Base-by-base conservation (phyloP, 2,329 filamentous ascomycete genomes). In the Phyllosticta capitalensis region DNA sequence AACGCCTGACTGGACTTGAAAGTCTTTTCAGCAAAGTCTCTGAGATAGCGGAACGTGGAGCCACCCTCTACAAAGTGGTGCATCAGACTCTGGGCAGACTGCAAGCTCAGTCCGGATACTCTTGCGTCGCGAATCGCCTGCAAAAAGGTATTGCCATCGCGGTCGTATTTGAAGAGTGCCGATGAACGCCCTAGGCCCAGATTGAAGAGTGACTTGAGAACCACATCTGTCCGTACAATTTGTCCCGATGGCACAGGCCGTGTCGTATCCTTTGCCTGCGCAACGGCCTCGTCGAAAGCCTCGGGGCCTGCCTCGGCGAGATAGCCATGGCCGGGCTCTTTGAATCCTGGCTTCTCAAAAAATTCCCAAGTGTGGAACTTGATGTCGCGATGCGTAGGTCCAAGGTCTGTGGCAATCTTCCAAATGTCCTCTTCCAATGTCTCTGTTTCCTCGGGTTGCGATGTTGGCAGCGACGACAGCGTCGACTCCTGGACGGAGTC, bases 171-270 rank as follows among this genome's bases (percentile, higher is more conserved):
- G 69, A 90, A 94, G 33, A 94, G 80, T 1, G 87, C 77, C 0
- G 89, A 92, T 48, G 84, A 85, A 54, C 88, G 80, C 0, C 89
- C 89, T 5, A 91, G 79, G 0, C 84, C 83, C 1, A 92, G 75
- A 12, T 84, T 81, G 62, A 87, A 76, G 0, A 92, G 74, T 10
- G 84, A 86, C 19, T 72, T 67, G 1, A 79, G 62, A 3, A 74
- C 66, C 2, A 72, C 64, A 52, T 74, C 65, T 17, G 67, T 66
- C 19, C 72, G 72, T 2, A 79, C 51, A 5, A 78, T 66, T 26
- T 69, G 69, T 14, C 69, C 70, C 45, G 78, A 52, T 6, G 14
- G 38, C 38, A 45, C 38, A n/a, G 38, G 38, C n/a, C n/a, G 38
- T n/a, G 38, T 1, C 7, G 38, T n/a, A 45, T 45, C 38, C 38